Percentiles rank a stretch among this genome's conserved stretches.
Evolutionary conservation across 768 basidiomycete species (phyloP).

Genomic region (Crepidotus variabilis): DNA sequence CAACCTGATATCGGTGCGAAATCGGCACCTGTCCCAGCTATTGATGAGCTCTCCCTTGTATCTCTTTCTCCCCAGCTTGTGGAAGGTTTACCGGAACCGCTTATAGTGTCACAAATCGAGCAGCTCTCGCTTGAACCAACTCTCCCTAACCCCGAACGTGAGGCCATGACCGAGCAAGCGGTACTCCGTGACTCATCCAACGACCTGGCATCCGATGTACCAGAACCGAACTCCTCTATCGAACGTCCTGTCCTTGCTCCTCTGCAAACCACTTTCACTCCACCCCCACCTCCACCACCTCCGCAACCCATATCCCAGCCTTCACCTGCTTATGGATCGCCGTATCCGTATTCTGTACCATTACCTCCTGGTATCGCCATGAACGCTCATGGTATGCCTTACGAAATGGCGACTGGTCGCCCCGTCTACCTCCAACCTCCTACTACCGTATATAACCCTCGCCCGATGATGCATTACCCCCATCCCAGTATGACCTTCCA

Average conservation of each 20-base stretch:
- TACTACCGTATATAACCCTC: conserved; percentile 60
- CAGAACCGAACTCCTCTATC: conserved; percentile 13
- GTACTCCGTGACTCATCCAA: conserved; percentile 22
- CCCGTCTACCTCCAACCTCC: conserved; percentile 70
- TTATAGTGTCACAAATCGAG: conserved; percentile 34
- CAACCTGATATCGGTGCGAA: conserved; percentile 43
- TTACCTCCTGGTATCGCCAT: conserved; percentile 75
- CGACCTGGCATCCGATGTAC: conserved; percentile 13
- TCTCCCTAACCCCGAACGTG: conserved; percentile 30
- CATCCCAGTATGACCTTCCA: conserved; percentile 47
- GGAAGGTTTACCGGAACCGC: conserved; percentile 24
- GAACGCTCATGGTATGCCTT: conserved; percentile 75
- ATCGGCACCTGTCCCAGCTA: conserved; percentile 28
- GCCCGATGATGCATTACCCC: conserved; percentile 58
- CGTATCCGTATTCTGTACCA: conserved; percentile 56
- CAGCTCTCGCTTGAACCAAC: conserved; percentile 32
- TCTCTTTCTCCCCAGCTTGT: neutral
- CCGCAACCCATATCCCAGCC: conserved; percentile 28
- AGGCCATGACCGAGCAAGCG: conserved; percentile 44
- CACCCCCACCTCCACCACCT: conserved; percentile 26
- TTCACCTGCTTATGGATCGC: conserved; percentile 64
- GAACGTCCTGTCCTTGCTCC: conserved; percentile 35
- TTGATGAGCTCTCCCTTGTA: conserved; percentile 15
- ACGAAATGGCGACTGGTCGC: conserved; percentile 78
- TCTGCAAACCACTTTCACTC: conserved; percentile 40